Percentiles rank a stretch among this genome's conserved stretches.
phyloP scores from a whole-genome alignment of 495 filamentous ascomycete genomes.

The Tuber umbilicatum region DNA sequence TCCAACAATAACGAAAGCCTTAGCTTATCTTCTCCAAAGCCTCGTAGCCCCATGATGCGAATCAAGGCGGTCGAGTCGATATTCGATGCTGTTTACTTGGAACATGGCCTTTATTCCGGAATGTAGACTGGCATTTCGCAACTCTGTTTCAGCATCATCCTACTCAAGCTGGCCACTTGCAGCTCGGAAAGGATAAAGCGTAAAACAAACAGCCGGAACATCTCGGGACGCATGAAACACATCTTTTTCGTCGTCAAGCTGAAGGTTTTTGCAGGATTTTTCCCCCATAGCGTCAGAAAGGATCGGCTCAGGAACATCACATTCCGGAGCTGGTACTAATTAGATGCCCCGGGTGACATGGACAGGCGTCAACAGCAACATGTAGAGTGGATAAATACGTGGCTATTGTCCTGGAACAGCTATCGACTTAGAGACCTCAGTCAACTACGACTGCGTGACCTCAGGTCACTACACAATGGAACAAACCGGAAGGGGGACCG shows the following conservation, averaged over 20 bases:
- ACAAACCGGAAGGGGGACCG: background rate
- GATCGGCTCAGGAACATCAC: background rate
- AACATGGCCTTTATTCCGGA: background rate
- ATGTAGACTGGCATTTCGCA: background rate
- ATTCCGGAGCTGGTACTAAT: background rate
- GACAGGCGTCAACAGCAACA: background rate
- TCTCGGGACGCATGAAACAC: background rate
- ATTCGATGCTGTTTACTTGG: background rate
- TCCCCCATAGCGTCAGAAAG: background rate
- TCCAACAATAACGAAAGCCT: background rate
- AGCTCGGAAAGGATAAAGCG: background rate
- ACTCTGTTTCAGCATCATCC: background rate
- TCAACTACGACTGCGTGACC: background rate
- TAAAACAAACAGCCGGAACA: background rate
- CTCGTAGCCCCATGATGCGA: background rate
- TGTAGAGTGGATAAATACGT: background rate
- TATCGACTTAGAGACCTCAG: background rate
- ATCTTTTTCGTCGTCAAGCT: background rate
- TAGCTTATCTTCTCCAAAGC: background rate
- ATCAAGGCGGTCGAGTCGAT: background rate
- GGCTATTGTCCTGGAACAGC: background rate
- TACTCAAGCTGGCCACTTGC: background rate
- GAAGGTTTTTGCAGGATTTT: background rate
- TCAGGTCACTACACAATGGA: background rate
- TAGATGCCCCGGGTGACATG: background rate